Evolutionary conservation across 2,329 filamentous ascomycete species (phyloP), one percentile per base, ranked within the genome.

Genomic region (Balansia obtecta): DNA sequence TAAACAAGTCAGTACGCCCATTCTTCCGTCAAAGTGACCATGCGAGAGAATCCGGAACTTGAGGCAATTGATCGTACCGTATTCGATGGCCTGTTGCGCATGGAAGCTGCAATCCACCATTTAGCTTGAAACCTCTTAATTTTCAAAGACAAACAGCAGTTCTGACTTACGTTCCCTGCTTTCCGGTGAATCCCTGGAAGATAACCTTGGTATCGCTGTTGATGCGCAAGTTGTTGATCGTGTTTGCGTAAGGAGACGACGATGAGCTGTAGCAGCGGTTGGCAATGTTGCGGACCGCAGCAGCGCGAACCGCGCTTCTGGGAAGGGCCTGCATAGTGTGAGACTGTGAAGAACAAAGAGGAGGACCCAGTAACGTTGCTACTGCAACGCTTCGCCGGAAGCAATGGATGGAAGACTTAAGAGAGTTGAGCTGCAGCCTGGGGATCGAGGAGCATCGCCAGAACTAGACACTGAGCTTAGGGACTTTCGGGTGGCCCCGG

Each of bases 101-200:
- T 98, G 93, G 79, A 98, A 98, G 62, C 91, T 97, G 61, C 51
- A 44, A 52, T 52, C 50, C 44, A 49, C 32, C 33, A 48, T 46
- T 60, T 50, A 60, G 54, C 44, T 22, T 45, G 30, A 43, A 41
- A 30, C 37, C 32, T 40, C 27, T 18, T 15, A 38, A 20, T 11
- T 6, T 18, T 16, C 9, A 20, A 20, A 38, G 27, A 22, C 15
- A 5, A 12, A 8, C 18, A 27, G 42, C 11, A 16, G 6, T 20
- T 30, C 32, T 11, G 11, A 83, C 84, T 72, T 70, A 89, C 85
- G 86, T 91, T 85, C 88, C 88, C 79, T 95, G 89, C 78, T 88
- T 93, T 68, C 91, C 91, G 51, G 91, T 97, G 71, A 97, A 97
- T 60, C 93, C 93, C 75, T 98, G 93, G 77, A 82, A 97, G 64